phyloP scores from a whole-genome alignment of 208 protist genomes.

The Leptomonas seymouri region DNA sequence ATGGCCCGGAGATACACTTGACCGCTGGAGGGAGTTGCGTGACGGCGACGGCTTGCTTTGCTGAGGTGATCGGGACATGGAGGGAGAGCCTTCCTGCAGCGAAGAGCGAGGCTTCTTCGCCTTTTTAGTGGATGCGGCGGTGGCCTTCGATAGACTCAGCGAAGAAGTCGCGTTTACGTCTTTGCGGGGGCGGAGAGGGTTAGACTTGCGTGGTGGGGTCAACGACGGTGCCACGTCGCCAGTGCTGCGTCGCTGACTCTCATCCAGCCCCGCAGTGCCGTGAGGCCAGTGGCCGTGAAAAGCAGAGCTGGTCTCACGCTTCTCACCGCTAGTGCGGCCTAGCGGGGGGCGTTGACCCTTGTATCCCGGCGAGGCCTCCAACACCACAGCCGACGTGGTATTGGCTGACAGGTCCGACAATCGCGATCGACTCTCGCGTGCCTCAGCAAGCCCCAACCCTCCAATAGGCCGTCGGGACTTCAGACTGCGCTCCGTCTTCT shows the following conservation, averaged over 20 bases:
- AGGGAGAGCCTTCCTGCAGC: background rate
- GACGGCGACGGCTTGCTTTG: conserved; percentile 23
- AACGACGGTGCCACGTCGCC: background rate
- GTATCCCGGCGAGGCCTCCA: background rate
- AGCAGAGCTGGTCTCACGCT: background rate
- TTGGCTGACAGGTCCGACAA: conserved; percentile 27
- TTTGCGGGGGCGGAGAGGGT: conserved; percentile 10
- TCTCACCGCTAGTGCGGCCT: conserved; percentile 24
- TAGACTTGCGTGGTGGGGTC: conserved; percentile 16
- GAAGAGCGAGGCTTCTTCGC: conserved; percentile 15
- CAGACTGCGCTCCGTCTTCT: conserved; percentile 12
- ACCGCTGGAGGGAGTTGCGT: conserved; percentile 21
- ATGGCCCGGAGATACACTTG: conserved; percentile 23
- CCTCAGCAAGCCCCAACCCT: conserved; percentile 31
- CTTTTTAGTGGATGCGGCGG: conserved; percentile 15
- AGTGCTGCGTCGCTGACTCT: conserved; percentile 2
- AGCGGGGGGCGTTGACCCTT: conserved; percentile 15
- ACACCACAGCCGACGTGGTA: background rate
- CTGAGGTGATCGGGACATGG: background rate
- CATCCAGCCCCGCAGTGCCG: background rate
- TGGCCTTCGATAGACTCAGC: background rate
- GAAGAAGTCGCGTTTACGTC: background rate
- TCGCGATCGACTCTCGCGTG: conserved; percentile 28
- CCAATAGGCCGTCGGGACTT: conserved; percentile 11
- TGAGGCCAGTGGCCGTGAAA: background rate